Base-by-base conservation (phyloP, 2,329 filamentous ascomycete genomes). In the Aureobasidium namibiae region DNA sequence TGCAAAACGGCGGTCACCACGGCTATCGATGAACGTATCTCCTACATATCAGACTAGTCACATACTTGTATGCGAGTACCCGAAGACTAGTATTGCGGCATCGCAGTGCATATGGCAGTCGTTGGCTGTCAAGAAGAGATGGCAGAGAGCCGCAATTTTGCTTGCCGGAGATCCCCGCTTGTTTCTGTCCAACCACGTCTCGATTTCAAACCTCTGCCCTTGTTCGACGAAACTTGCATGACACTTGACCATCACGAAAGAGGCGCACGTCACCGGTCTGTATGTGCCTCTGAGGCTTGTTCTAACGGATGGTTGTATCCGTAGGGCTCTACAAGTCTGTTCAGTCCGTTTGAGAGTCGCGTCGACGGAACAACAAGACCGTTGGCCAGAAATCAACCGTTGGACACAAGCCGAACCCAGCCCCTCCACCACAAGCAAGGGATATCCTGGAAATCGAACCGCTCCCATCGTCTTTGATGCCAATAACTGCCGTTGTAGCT, bases 401-500 rank as follows among this genome's bases (percentile, higher is more conserved):
- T 56, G 42, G 38, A 56, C 33, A 56, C 42, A 42, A 56, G 41
- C 53, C 53, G 53, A 56, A 45, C 52, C 39, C 33, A 10, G 8
- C 23, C 41, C 23, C 53, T 38, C 21, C 53, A 46, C 26, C 38
- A 31, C 26, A 38, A 48, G 54, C 54, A 58, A 58, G 54, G 54
- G 54, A 58, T 58, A 26, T 49, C 29, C 44, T 39, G 18, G 41
- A 29, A 31, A 58, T 14, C 42, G 24, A 18, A 38, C 44, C 54
- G 54, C 44, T 42, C 16, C 1, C 13, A 58, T 33, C 34, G 42
- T 48, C 42, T 29, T 42, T 44, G 31, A 33, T 44, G 24, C 34
- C 54, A 48, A 48, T 48, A 58, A 39, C 18, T n/a, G 24, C 36
- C 53, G 53, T 58, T 49, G 54, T 58, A 48, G 54, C 21, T 31